Percentiles rank a stretch among this genome's conserved stretches.
Conservation (phyloP, 768 basidiomycete genomes). For the Boletus speciosus region DNA sequence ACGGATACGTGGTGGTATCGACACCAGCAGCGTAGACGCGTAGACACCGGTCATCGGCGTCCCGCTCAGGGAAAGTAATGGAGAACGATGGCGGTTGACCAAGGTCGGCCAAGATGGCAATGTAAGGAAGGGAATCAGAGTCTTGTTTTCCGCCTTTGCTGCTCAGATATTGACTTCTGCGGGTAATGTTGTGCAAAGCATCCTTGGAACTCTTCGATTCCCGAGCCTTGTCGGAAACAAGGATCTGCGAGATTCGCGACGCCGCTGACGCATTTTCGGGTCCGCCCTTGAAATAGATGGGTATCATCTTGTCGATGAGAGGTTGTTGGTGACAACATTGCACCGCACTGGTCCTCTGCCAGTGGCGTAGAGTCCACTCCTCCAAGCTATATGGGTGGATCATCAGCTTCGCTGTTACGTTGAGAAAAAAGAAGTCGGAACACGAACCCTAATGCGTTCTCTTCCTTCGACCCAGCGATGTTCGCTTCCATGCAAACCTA, state of each 20-base stretch:
- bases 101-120: too few species aligned
- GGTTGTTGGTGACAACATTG: slow-evolving; percentile 17
- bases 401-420: too few species aligned
- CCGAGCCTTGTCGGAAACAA: slow-evolving; percentile 18
- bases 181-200: background rate
- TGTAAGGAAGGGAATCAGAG: too few species aligned
- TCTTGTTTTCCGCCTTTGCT: too few species aligned
- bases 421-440: too few species aligned
- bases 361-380: slow-evolving; percentile 12
- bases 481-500: too few species aligned
- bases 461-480: too few species aligned
- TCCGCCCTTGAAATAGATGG: slow-evolving; percentile 2
- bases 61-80: background rate
- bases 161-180: background rate
- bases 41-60: slow-evolving; percentile 4
- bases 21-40: slow-evolving; percentile 10
- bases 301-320: slow-evolving; percentile 16
- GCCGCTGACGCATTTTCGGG: too few species aligned
- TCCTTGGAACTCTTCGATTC: background rate
- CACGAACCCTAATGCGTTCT: too few species aligned
- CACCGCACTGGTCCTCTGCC: slow-evolving; percentile 18
- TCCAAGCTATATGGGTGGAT: background rate
- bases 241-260: slow-evolving; percentile 18
- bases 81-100: too few species aligned
- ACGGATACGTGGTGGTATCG: slow-evolving; percentile 5